Evolutionary conservation across 2,329 filamentous ascomycete species (phyloP).

Genomic region (Macroventuria anomochaeta): DNA sequence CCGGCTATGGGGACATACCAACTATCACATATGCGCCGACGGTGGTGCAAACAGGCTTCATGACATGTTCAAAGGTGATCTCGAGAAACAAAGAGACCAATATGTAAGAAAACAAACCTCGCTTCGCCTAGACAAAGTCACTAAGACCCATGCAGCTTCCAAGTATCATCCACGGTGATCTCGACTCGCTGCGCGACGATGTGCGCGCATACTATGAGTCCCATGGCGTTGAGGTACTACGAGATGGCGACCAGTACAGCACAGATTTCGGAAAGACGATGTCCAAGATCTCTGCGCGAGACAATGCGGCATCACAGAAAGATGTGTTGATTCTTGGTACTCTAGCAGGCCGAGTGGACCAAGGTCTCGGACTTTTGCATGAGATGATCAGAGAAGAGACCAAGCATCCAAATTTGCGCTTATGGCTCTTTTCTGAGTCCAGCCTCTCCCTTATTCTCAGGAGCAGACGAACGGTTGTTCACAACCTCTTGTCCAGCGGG

Average conservation of each 20-base stretch:
- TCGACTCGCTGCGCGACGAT: conserved; percentile 77
- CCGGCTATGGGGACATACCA: conserved; percentile 60
- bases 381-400: conserved; percentile 70
- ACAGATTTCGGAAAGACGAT: conserved; percentile 89
- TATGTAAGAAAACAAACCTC: conserved; percentile 36
- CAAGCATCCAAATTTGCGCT: conserved; percentile 50
- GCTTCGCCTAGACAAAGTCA: background rate
- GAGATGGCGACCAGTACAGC: conserved; percentile 80
- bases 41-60: conserved; percentile 84
- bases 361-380: conserved; percentile 87
- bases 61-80: conserved; percentile 52
- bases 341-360: conserved; percentile 88
- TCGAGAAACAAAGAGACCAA: conserved; percentile 27
- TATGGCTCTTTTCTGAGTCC: conserved; percentile 83
- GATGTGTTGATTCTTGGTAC: conserved; percentile 84
- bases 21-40: conserved; percentile 80
- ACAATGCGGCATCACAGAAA: conserved; percentile 40
- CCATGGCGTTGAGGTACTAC: conserved; percentile 66
- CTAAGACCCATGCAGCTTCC: conserved; percentile 42
- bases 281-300: conserved; percentile 63
- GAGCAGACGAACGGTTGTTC: conserved; percentile 70
- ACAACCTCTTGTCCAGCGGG: conserved; percentile 59
- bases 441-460: conserved; percentile 84
- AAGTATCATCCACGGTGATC: conserved; percentile 81
- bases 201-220: conserved; percentile 71